Percentiles rank a stretch among this genome's conserved stretches.
phyloP scores from a whole-genome alignment of 2,329 filamentous ascomycete species.

The Parastagonospora avenae region DNA sequence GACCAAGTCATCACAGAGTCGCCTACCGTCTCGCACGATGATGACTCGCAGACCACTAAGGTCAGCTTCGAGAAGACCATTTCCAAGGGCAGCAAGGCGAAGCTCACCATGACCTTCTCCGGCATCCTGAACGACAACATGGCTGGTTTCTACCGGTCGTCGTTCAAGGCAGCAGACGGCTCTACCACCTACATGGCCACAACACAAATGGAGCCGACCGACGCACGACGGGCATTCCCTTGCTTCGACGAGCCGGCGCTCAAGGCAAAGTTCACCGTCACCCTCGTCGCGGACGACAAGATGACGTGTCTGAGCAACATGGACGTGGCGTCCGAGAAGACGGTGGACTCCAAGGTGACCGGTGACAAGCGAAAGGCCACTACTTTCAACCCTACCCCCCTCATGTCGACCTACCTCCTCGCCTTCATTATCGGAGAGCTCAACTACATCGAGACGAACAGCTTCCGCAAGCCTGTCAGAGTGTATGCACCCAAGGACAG shows the following conservation, averaged over 20 bases:
- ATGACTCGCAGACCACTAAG: constrained; percentile 79
- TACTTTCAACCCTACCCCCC: constrained; percentile 87
- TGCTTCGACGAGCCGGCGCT: constrained; percentile 96
- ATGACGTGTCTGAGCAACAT: constrained; percentile 96
- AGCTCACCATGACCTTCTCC: constrained; percentile 77
- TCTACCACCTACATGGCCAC: constrained; percentile 82
- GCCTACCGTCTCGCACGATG: constrained; percentile 73
- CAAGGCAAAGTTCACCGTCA: constrained; percentile 91
- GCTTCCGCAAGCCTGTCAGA: constrained; percentile 87
- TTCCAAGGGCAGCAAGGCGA: constrained; percentile 75
- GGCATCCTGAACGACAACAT: constrained; percentile 90
- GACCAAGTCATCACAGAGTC: constrained; percentile 64
- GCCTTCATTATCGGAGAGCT: constrained; percentile 95
- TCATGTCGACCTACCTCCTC: constrained; percentile 95
- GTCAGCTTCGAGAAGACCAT: constrained; percentile 77
- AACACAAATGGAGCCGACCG: constrained; percentile 95
- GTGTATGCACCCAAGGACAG: constrained; percentile 93
- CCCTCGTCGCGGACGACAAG: constrained; percentile 86
- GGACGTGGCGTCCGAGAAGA: constrained; percentile 82
- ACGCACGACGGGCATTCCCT: constrained; percentile 89
- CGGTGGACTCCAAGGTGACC: constrained; percentile 68
- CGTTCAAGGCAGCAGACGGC: constrained; percentile 83
- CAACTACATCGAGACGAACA: constrained; percentile 89
- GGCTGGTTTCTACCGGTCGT: constrained; percentile 96
- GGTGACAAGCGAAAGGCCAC: constrained; percentile 78